Evolutionary conservation across 2,329 filamentous ascomycete genomes (phyloP).

Genomic region (Fusarium devonianum): DNA sequence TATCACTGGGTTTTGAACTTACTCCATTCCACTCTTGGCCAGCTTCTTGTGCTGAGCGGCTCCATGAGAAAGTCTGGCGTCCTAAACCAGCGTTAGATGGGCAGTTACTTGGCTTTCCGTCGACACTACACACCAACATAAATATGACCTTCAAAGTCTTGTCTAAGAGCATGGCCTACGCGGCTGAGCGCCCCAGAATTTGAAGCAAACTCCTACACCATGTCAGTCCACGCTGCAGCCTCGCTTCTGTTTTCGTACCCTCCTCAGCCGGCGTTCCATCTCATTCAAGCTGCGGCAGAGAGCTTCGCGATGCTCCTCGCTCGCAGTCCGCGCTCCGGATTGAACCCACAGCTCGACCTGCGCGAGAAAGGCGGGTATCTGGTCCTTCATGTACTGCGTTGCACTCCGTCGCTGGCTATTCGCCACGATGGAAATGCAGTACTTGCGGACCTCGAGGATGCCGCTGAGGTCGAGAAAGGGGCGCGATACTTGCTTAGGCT

Average conservation of each 20-base stretch:
- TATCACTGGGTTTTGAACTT: constrained; percentile 32
- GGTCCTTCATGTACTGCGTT: constrained; percentile 48
- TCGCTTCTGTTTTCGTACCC: constrained; percentile 34
- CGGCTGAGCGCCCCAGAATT: constrained; percentile 1
- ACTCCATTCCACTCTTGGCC: constrained; percentile 46
- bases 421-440: constrained; percentile 56
- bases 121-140: constrained; percentile 8
- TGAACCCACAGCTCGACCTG: constrained; percentile 54
- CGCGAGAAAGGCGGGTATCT: constrained; percentile 52
- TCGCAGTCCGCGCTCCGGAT: constrained; percentile 49
- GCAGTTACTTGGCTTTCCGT: accelerated
- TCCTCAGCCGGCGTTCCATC: constrained; percentile 43
- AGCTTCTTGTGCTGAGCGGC: constrained; percentile 37
- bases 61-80: constrained; percentile 14
- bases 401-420: constrained; percentile 50
- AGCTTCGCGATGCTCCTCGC: constrained; percentile 46
- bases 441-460: constrained; percentile 49
- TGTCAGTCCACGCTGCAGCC: constrained; percentile 2
- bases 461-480: constrained; percentile 52
- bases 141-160: constrained; percentile 19
- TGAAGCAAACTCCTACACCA: constrained; percentile 38
- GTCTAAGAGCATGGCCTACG: constrained; percentile 3
- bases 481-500: constrained; percentile 19
- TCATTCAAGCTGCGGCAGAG: constrained; percentile 45
- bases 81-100: neutral